These are phyloP conservation scores for Leucosporidium scottii DNA, from an alignment of 768 basidiomycete genomes.

Conservation along the genomic window DNA sequence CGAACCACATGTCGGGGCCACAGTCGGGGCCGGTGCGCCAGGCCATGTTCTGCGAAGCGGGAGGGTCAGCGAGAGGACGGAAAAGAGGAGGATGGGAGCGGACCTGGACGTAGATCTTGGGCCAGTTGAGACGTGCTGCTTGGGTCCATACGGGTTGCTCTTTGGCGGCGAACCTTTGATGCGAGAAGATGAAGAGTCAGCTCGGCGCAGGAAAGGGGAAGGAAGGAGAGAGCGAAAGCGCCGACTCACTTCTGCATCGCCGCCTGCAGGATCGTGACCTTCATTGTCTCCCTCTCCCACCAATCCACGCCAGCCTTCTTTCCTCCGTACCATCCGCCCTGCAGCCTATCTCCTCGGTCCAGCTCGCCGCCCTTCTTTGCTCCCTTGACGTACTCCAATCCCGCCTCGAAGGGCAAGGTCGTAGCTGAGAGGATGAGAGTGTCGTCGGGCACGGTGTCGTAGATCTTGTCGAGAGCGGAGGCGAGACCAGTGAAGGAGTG, in stretches of 20 bases:
- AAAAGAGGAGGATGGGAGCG: neutral
- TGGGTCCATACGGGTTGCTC: conserved; percentile 36
- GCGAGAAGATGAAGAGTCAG: neutral
- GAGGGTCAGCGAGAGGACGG: neutral
- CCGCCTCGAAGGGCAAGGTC: conserved; percentile 17
- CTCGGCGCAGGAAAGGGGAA: too few species aligned
- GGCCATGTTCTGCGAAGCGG: conserved; percentile 24
- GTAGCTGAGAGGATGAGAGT: conserved; percentile 32
- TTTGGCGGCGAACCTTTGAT: conserved; percentile 30
- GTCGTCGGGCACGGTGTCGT: conserved; percentile 21
- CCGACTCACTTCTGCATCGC: conserved; percentile 12
- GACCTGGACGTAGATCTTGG: conserved; percentile 32
- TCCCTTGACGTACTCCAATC: conserved; percentile 12
- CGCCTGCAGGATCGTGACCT: conserved; percentile 28
- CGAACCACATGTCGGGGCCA: conserved; percentile 32
- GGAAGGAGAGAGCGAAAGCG: too few species aligned
- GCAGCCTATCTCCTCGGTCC: conserved; percentile 31
- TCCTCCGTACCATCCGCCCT: conserved; percentile 37
- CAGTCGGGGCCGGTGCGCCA: conserved; percentile 16
- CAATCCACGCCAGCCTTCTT: conserved; percentile 25
- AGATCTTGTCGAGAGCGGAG: conserved; percentile 21
- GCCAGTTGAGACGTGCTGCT: conserved; percentile 32
- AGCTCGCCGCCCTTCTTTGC: conserved; percentile 9
- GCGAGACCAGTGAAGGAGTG: conserved; percentile 28
- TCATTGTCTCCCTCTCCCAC: conserved; percentile 32